Conservation (phyloP, 1,284 basidiomycete species). For the Sporisorium scitamineum region DNA sequence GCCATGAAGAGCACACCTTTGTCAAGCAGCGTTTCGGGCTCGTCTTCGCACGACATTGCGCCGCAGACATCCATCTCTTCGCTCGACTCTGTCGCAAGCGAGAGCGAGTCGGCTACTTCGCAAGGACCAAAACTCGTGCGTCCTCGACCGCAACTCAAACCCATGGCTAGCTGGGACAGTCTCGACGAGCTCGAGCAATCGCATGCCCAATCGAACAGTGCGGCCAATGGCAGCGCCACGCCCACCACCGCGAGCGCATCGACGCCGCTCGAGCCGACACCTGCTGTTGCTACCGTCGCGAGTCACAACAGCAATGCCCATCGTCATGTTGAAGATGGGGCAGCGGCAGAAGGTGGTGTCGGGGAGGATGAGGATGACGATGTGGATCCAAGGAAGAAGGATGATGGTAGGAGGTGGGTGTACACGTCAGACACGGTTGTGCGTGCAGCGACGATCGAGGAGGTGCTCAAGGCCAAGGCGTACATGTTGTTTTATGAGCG, state of each 20-base stretch:
- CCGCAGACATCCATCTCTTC: slow-evolving; percentile 44
- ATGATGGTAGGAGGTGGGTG: slow-evolving; percentile 79
- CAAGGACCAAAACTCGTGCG: slow-evolving; percentile 32
- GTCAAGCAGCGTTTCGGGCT: slow-evolving; percentile 24
- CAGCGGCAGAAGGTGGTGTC: background rate
- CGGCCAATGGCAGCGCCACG: slow-evolving; percentile 4
- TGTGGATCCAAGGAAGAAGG: slow-evolving; percentile 30
- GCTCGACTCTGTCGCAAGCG: slow-evolving; percentile 18
- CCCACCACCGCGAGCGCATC: slow-evolving; percentile 6
- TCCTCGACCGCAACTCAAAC: slow-evolving; percentile 32
- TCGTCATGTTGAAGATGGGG: slow-evolving; percentile 19
- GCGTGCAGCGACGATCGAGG: slow-evolving; percentile 81
- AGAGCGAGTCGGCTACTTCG: slow-evolving; percentile 14
- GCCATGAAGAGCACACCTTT: slow-evolving; percentile 24
- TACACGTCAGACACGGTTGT: slow-evolving; percentile 86
- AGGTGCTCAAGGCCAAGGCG: slow-evolving; percentile 88
- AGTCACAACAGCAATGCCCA: slow-evolving; percentile 32
- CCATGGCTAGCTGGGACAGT: slow-evolving; percentile 45
- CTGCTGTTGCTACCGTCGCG: slow-evolving; percentile 25
- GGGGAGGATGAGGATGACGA: slow-evolving; percentile 33
- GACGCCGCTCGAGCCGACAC: slow-evolving; percentile 29
- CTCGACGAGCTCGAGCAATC: slow-evolving; percentile 39
- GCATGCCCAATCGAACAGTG: slow-evolving; percentile 10
- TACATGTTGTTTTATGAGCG: slow-evolving; percentile 91
- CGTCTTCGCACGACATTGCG: slow-evolving; percentile 28